A percentile compares a stretch with the other conserved stretches of the same genome.
These are phyloP conservation scores for Collybia sp. DNA, from an alignment of 768 basidiomycete genomes.

Conservation along the genomic window DNA sequence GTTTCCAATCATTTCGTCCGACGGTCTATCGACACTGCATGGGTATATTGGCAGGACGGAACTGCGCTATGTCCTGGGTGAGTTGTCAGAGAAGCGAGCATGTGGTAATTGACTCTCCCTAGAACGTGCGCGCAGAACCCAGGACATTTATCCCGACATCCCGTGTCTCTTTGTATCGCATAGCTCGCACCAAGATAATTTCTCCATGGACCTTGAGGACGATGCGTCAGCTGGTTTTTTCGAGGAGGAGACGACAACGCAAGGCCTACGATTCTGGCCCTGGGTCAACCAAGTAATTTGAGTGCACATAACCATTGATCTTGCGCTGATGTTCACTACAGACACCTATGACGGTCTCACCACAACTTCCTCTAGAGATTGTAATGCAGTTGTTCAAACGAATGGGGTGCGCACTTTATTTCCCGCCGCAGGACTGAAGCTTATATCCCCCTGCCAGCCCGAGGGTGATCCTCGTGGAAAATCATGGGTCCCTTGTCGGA, in stretches of 20 bases:
- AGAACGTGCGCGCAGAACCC: slow-evolving; percentile 72
- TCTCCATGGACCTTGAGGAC: slow-evolving; percentile 58
- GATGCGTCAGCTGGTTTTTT: slow-evolving; percentile 61
- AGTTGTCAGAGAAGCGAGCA: slow-evolving; percentile 3
- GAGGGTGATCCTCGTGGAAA: slow-evolving; percentile 92
- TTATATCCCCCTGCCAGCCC: slow-evolving; percentile 48
- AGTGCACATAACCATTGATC: background rate
- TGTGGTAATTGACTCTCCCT: background rate
- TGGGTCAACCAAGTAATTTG: slow-evolving; percentile 90
- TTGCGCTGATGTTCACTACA: slow-evolving; percentile 23
- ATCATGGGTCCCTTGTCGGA: slow-evolving; percentile 77
- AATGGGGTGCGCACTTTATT: slow-evolving; percentile 73
- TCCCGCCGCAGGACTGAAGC: slow-evolving; percentile 5
- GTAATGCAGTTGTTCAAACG: slow-evolving; percentile 97
- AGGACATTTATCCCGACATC: slow-evolving; percentile 58
- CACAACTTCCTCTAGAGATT: slow-evolving; percentile 90
- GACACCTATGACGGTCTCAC: slow-evolving; percentile 93
- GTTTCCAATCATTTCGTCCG: slow-evolving; percentile 79
- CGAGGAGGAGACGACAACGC: slow-evolving; percentile 50
- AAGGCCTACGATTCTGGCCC: slow-evolving; percentile 69
- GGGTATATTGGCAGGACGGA: slow-evolving; percentile 91
- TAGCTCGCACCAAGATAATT: slow-evolving; percentile 48
- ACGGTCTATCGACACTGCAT: slow-evolving; percentile 54
- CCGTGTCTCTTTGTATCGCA: slow-evolving; percentile 65
- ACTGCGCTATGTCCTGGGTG: slow-evolving; percentile 82